Base-by-base conservation (phyloP, 805 yeast species). In the Candida methanosorbosa region DNA sequence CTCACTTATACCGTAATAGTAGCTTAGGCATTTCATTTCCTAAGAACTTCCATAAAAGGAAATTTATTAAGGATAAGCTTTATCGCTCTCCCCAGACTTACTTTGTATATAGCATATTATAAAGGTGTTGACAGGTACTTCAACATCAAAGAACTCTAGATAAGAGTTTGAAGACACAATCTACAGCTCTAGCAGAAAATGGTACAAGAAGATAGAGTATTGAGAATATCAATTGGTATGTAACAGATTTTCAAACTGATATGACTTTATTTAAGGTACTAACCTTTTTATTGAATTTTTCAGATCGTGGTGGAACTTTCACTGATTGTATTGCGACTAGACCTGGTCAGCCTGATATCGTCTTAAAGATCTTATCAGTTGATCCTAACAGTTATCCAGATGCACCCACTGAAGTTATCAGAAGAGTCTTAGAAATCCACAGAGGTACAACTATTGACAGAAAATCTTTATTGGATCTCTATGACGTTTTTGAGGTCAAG, bases 271-370 rank as follows among this genome's bases (percentile, higher is more conserved):
- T 15, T 8, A 15, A 14, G 12, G n/a, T 17, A 16, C n/a, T n/a
- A n/a, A n/a, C n/a, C n/a, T 27, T 11, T 27, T 27, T 28, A 18
- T 18, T 18, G 18, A 6, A 9, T 28, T 18, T 5, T 7, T 12
- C 11, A 28, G 44, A 52, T 44, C 57, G 85, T 35, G 95, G 95
- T 42, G 95, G 95, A 31, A 85, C 95, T 1, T 84, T 84, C 59
- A 82, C 94, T 1, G 94, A 81, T 49, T 61, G 75, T 52, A 49
- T 72, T 41, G 30, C 30, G 4, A 28, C 30, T 9, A 28, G 30
- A 18, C 30, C 30, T 4, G 30, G 30, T 9, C 9, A n/a, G 13
- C 23, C 18, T 9, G 30, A 28, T 18, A 28, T 28, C 18, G n/a
- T 28, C 7, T 6, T 28, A 9, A 28, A 28, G n/a, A 28, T 28